Conservation (phyloP, 2,329 filamentous ascomycete species). For the Trichophyton simii region DNA sequence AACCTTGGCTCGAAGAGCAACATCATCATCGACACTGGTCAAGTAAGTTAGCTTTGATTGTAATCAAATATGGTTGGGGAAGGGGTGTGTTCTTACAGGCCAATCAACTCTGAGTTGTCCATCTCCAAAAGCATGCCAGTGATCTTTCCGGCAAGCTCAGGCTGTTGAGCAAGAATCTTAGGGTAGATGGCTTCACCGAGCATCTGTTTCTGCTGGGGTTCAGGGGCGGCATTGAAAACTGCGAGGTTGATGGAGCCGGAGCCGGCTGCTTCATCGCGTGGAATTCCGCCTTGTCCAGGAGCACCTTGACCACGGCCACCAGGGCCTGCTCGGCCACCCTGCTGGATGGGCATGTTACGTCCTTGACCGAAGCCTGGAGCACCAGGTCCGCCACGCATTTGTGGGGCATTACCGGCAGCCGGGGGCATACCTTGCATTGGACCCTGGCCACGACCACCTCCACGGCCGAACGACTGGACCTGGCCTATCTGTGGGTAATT, state of each 20-base stretch:
- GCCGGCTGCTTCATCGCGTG: slow-evolving; percentile 28
- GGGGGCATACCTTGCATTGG: slow-evolving; percentile 63
- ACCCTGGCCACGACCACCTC: slow-evolving; percentile 56
- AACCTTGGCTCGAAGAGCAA: slow-evolving; percentile 84
- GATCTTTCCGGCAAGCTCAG: slow-evolving; percentile 95
- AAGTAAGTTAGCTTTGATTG: neutral
- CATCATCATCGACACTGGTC: slow-evolving; percentile 71
- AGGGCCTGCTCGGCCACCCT: slow-evolving; percentile 23
- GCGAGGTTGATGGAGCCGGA: slow-evolving; percentile 37
- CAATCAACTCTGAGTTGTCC: slow-evolving; percentile 89
- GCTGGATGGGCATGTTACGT: slow-evolving; percentile 31
- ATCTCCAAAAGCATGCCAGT: slow-evolving; percentile 99
- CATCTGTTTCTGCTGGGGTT: slow-evolving; percentile 92
- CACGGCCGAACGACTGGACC: slow-evolving; percentile 59
- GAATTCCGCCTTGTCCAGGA: slow-evolving; percentile 22
- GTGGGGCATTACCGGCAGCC: slow-evolving; percentile 39
- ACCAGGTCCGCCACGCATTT: slow-evolving; percentile 33
- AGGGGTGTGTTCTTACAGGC: slow-evolving; percentile 59
- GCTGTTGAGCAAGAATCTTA: slow-evolving; percentile 91
- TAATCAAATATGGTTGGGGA: neutral
- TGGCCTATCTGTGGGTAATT: slow-evolving; percentile 70
- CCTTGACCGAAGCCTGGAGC: slow-evolving; percentile 33
- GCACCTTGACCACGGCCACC: slow-evolving; percentile 33
- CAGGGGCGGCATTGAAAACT: slow-evolving; percentile 41
- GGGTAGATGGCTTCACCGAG: slow-evolving; percentile 96